Evolutionary conservation across 371 early-diverging fungal genomes (phyloP), one percentile per base, ranked within the genome.

Genomic region (Saksenaea vasiformis): DNA sequence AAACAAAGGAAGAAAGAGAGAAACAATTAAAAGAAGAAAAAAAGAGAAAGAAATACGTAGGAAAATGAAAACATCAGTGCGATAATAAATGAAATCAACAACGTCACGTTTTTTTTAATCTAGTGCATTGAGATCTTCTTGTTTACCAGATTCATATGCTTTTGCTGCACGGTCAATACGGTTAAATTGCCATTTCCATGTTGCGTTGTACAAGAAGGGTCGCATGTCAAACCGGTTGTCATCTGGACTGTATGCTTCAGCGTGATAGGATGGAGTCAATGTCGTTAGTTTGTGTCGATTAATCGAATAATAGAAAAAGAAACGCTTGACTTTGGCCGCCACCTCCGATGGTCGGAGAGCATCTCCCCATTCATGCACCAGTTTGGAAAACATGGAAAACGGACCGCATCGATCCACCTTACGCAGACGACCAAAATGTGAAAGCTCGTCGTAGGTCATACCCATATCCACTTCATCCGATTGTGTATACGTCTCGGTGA

Each of bases 271-370:
- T 1, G 99, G 99, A 3, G 99, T 98, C 17, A 99, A 67, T 0
- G 96, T 94, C 7, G 98, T 98, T 84, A 97, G 87, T 79, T 99
- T 99, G 86, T 99, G 99, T 36, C 99, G 87, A 80, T 99, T 99
- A 67, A 98, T 94, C 7, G 96, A 86, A 70, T 98, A 97, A 77
- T 87, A 99, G 66, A 89, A 92, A 79, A 96, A 98, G 79, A 99
- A 98, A 5, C 87, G 85, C 77, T 97, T 97, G 58, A 99, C 98
- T 67, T 96, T 95, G 38, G 74, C 82, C 0, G 94, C 96, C 60
- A 97, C 91, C 80, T 92, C 86, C 0, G 83, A 72, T 5, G 92
- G 90, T 4, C 71, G 67, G 47, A 93, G 65, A 7, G 72, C 63
- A 17, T 81, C 75, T 28, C 87, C 83, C 97, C 97, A 96, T 31